phyloP scores from a whole-genome alignment of 192 early-diverging fungal species.

The Coemansia asiatica region DNA sequence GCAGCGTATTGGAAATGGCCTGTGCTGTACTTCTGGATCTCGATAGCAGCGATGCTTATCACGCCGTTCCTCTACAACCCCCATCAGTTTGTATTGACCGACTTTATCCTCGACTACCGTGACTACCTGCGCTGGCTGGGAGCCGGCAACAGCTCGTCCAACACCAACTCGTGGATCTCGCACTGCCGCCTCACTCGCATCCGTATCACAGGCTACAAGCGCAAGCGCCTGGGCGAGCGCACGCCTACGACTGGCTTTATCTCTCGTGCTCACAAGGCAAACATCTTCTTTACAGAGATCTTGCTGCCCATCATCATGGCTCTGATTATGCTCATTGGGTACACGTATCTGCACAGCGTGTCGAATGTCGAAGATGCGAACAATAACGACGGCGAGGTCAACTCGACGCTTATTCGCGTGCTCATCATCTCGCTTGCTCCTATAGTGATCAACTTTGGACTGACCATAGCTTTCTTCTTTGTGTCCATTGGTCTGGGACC shows the following conservation, averaged over 20 bases:
- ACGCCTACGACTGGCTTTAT: conserved; percentile 65
- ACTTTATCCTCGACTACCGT: conserved; percentile 79
- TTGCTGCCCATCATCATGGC: conserved; percentile 67
- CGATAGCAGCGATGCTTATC: conserved; percentile 70
- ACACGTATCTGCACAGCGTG: conserved; percentile 69
- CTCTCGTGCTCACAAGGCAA: conserved; percentile 65
- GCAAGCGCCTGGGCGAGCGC: conserved; percentile 66
- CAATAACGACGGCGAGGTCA: conserved; percentile 35
- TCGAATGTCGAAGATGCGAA: conserved; percentile 36
- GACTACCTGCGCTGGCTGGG: conserved; percentile 82
- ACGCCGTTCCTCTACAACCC: conserved; percentile 88
- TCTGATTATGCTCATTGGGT: conserved; percentile 61
- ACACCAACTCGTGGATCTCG: conserved; percentile 77
- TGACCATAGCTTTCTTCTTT: conserved; percentile 62
- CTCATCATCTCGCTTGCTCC: conserved; percentile 68
- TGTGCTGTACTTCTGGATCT: conserved; percentile 81
- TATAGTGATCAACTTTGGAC: conserved; percentile 67
- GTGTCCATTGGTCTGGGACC: conserved; percentile 66
- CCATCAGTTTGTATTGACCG: conserved; percentile 80
- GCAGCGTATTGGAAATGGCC: conserved; percentile 72
- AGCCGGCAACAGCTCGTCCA: conserved; percentile 73
- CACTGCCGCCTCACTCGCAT: conserved; percentile 70
- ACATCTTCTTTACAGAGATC: conserved; percentile 72
- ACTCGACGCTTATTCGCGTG: conserved; percentile 61
- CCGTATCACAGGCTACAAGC: conserved; percentile 78